Percentiles rank a stretch among this genome's conserved stretches.
Evolutionary conservation across 2,329 filamentous ascomycete species (phyloP).

Genomic region (Fusarium tupiense): DNA sequence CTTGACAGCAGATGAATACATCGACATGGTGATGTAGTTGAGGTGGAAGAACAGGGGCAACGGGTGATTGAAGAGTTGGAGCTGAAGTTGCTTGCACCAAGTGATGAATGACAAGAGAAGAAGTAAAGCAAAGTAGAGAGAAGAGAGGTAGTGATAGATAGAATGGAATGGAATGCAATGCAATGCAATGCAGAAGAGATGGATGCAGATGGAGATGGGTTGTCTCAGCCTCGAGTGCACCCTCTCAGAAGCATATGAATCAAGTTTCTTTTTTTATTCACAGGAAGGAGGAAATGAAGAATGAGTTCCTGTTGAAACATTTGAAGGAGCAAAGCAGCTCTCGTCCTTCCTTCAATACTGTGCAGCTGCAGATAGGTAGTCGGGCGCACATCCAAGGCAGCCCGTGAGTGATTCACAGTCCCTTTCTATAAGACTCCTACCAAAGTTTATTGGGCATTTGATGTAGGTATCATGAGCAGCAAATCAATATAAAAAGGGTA

Average conservation of each 20-base stretch:
- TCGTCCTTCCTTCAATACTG: background rate
- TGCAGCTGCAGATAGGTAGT: background rate
- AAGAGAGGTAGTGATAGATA: background rate
- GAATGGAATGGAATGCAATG: background rate
- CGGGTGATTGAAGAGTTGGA: background rate
- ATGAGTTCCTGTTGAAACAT: slow-evolving; percentile 19
- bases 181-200: background rate
- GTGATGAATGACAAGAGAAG: background rate
- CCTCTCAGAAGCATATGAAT: background rate
- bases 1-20: slow-evolving; percentile 21
- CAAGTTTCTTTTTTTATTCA: slow-evolving; percentile 24
- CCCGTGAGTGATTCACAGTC: background rate
- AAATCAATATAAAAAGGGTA: slow-evolving; percentile 2
- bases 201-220: background rate
- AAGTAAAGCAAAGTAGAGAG: background rate
- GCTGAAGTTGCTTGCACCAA: background rate
- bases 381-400: background rate
- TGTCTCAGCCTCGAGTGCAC: slow-evolving; percentile 3
- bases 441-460: background rate
- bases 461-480: background rate
- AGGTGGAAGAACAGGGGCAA: background rate
- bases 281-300: slow-evolving; percentile 5
- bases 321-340: background rate
- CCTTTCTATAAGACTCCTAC: background rate
- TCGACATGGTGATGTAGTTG: slow-evolving; percentile 13